Evolutionary conservation across 495 filamentous ascomycete genomes (phyloP).

Genomic region (Annulohypoxylon moriforme): DNA sequence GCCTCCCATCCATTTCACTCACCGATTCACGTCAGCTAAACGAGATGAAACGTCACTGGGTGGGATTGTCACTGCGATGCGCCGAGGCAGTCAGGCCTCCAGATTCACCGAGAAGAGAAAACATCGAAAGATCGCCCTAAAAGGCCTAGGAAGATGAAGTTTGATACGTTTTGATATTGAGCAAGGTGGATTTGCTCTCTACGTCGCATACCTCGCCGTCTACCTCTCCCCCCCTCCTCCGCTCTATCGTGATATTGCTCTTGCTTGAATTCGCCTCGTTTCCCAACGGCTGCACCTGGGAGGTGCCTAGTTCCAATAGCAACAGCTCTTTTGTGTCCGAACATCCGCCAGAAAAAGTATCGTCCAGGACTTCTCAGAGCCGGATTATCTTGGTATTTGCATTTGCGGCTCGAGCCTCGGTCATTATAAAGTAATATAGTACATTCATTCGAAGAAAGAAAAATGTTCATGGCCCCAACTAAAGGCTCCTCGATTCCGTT

Average conservation of each 20-base stretch:
- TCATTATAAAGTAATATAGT: constrained; percentile 49
- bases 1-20: neutral
- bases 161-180: constrained; percentile 38
- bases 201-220: constrained; percentile 20
- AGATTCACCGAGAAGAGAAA: neutral
- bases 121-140: neutral
- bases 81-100: neutral
- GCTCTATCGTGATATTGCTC: constrained; percentile 24
- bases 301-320: constrained; percentile 18
- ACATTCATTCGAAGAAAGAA: constrained; percentile 41
- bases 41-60: neutral
- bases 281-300: constrained; percentile 7
- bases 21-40: constrained; percentile 11
- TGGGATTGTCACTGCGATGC: neutral
- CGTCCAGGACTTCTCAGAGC: constrained; percentile 12
- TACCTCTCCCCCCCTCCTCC: neutral
- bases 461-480: constrained; percentile 24
- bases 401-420: constrained; percentile 18
- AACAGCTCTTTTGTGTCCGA: constrained; percentile 13
- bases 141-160: constrained; percentile 7
- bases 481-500: constrained; percentile 17
- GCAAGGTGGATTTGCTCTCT: constrained; percentile 25
- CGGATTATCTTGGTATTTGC: constrained; percentile 21
- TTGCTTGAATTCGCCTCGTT: constrained; percentile 1
- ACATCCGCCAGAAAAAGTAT: constrained; percentile 17